Evolutionary conservation across 2,329 filamentous ascomycete genomes (phyloP), one percentile per base, ranked within the genome.

Genomic region (Fusarium armeniacum): DNA sequence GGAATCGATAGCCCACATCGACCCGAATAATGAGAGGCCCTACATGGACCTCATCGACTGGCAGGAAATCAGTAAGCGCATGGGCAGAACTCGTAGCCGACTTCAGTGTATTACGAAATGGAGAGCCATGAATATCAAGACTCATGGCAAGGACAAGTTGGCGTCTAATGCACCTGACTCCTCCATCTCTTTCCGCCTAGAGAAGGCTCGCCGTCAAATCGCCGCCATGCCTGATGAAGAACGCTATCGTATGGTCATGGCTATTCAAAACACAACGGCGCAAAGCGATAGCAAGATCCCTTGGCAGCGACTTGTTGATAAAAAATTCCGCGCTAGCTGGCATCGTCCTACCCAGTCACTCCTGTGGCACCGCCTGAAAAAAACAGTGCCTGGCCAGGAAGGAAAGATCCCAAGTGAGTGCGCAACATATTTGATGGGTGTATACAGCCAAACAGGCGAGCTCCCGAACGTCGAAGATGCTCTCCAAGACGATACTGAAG

Each of bases 21-120:
- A 84, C 16, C 76, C 76, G 15, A 54, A 80, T 4, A 73, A 79
- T 5, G 76, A 78, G n/a, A 79, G 80, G 18, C 76, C 82, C 2
- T 83, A 87, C 44, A 85, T 87, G 65, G 79, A 83, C 20, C 78
- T 88, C 33, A 83, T 93, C 65, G 87, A 91, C 72, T 94, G 91
- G 91, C 81, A 85, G 51, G 77, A 82, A 11, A 87, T 94, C 26
- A 90, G 89, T 70, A 80, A 87, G 62, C 83, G 83, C 56, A 89
- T 94, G 86, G 83, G 81, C 16, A 81, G 83, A 49, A 88, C 83
- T 11, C 84, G 92, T 45, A 91, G 86, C 65, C 85, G 89, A 5
- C 83, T 92, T 26, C 90, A 93, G 76, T 93, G 91, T 75, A 83
- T 85, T 28, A 83, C 83, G 28, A 93, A 94, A 75, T 93, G 90